Conservation (phyloP, 148 eudicot genomes). For the Agrostemma githago region DNA sequence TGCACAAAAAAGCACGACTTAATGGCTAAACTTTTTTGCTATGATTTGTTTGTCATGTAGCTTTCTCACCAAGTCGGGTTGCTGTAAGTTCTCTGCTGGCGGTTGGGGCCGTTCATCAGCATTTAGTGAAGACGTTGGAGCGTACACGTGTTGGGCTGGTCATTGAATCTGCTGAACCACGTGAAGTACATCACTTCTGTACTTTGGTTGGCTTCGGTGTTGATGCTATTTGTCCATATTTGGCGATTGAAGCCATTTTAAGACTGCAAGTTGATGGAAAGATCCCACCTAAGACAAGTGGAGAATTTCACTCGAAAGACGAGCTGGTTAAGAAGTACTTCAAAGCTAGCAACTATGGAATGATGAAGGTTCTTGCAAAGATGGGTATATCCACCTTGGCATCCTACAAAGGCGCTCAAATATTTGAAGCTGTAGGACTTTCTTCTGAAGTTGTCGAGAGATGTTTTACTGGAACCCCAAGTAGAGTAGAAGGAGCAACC, state of each 20-base stretch:
- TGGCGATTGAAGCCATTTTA: constrained; percentile 92
- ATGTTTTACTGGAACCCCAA: constrained; percentile 89
- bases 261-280: constrained; percentile 96
- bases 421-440: constrained; percentile 97
- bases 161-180: constrained; percentile 95
- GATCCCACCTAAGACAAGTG: constrained; percentile 82
- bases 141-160: constrained; percentile 82
- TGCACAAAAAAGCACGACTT: background rate
- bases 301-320: constrained; percentile 73
- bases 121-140: constrained; percentile 79
- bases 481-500: constrained; percentile 98
- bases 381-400: constrained; percentile 99
- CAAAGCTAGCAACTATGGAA: constrained; percentile 87
- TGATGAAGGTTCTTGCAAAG: constrained; percentile 99
- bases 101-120: constrained; percentile 97
- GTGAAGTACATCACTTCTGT: constrained; percentile 99
- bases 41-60: constrained; percentile 31
- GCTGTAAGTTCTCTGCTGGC: constrained; percentile 95
- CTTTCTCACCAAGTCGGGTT: constrained; percentile 72
- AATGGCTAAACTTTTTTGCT: constrained; percentile 13
- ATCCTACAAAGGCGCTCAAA: constrained; percentile 98
- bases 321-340: constrained; percentile 84
- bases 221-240: constrained; percentile 94
- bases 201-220: constrained; percentile 96
- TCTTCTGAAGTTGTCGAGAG: constrained; percentile 90